Evolutionary conservation across 352 stramenopile genomes (phyloP).

Genomic region (Phytophthora chlamydospora): DNA sequence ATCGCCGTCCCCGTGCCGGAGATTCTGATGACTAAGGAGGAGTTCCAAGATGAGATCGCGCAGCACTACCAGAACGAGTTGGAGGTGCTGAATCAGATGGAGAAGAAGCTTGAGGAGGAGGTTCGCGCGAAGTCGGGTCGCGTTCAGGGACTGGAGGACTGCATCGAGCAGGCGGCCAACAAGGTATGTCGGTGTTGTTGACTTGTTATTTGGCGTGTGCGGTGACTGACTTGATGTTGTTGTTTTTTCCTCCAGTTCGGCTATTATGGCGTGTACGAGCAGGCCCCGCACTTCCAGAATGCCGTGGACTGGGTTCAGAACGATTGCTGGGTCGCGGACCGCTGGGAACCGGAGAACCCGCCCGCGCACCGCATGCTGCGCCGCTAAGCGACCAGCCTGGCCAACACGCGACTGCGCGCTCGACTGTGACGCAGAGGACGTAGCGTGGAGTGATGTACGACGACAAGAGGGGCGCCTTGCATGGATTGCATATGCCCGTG

Average conservation of each 20-base stretch:
- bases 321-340: slow-evolving; percentile 34
- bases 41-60: slow-evolving; percentile 43
- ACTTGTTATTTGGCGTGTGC: not conserved
- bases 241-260: slow-evolving; percentile 41
- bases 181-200: slow-evolving; percentile 35
- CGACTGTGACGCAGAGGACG: slow-evolving; percentile 14
- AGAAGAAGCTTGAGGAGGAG: slow-evolving; percentile 24
- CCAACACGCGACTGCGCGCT: slow-evolving; percentile 8
- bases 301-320: slow-evolving; percentile 54
- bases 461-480: slow-evolving; percentile 19
- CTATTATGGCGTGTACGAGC: slow-evolving; percentile 60
- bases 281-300: slow-evolving; percentile 48
- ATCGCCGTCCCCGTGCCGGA: slow-evolving; percentile 1
- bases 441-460: slow-evolving; percentile 15
- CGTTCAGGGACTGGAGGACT: slow-evolving; percentile 44
- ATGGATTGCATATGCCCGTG: slow-evolving; percentile 26
- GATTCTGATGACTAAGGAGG: slow-evolving; percentile 45
- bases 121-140: slow-evolving; percentile 26
- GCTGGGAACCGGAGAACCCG: slow-evolving; percentile 17
- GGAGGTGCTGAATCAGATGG: slow-evolving; percentile 16
- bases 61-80: slow-evolving; percentile 35
- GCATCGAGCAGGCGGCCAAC: slow-evolving; percentile 51
- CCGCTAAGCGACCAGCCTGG: slow-evolving; percentile 1
- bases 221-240: slow-evolving; percentile 9
- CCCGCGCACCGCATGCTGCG: slow-evolving; percentile 16